Conservation (phyloP, 768 basidiomycete species). For the Lepiota venenata region DNA sequence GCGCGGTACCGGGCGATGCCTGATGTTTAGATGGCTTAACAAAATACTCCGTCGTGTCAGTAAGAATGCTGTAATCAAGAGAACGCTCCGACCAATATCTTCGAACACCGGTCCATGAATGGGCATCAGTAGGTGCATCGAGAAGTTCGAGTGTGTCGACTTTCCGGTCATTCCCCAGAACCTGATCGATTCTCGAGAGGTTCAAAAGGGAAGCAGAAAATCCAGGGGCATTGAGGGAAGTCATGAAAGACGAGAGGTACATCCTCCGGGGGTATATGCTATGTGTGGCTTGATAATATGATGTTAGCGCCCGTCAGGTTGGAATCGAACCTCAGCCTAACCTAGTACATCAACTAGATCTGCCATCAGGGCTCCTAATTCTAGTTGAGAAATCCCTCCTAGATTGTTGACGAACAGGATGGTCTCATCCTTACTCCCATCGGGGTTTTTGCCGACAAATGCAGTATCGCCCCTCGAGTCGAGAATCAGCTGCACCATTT, state of each 20-base stretch:
- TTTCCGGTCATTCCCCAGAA: slow-evolving; percentile 1
- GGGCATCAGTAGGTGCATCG: slow-evolving; percentile 40
- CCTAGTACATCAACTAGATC: slow-evolving; percentile 40
- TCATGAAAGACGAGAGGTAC: slow-evolving; percentile 52
- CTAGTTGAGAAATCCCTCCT: slow-evolving; percentile 47
- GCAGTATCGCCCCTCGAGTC: slow-evolving; percentile 11
- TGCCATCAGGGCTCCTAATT: slow-evolving; percentile 48
- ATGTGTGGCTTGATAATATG: slow-evolving; percentile 18
- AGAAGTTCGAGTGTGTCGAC: slow-evolving; percentile 30
- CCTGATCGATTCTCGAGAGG: slow-evolving; percentile 28
- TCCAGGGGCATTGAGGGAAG: slow-evolving; percentile 58
- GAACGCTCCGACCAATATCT: slow-evolving; percentile 21
- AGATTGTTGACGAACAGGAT: slow-evolving; percentile 55
- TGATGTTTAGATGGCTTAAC: not conserved
- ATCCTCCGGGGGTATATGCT: slow-evolving; percentile 36
- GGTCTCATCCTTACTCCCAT: slow-evolving; percentile 33
- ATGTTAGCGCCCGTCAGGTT: not conserved
- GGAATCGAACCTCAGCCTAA: slow-evolving; percentile 22
- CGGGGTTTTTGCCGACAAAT: slow-evolving; percentile 1
- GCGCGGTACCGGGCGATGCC: not conserved
- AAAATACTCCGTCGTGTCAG: not conserved
- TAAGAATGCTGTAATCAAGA: not conserved
- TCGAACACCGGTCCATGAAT: slow-evolving; percentile 36
- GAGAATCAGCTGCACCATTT: slow-evolving; percentile 42
- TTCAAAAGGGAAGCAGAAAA: slow-evolving; percentile 53